These are phyloP conservation scores for Cicer pinnatifidum DNA, from an alignment of 306 rosid species.

Conservation along the genomic window DNA sequence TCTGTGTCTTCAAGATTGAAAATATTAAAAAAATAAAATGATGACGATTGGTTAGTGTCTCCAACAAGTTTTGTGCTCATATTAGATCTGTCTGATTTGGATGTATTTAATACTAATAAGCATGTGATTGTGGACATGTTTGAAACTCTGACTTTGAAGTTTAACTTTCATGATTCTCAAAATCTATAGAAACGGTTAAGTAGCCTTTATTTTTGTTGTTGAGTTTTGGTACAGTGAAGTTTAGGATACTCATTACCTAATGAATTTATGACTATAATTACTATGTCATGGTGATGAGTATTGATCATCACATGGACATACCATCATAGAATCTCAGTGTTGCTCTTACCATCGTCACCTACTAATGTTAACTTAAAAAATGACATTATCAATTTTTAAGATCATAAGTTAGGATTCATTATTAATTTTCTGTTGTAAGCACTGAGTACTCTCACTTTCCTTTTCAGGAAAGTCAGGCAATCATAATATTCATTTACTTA, in stretches of 20 bases:
- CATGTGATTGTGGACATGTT: constrained; percentile 22
- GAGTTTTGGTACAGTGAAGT: constrained; percentile 6
- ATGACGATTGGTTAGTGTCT: neutral
- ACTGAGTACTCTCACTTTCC: neutral
- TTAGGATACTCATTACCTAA: constrained; percentile 5
- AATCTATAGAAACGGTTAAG: constrained; percentile 8
- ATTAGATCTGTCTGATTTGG: constrained; percentile 14
- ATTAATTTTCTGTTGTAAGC: neutral
- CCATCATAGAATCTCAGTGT: constrained; percentile 7
- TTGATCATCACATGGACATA: constrained; percentile 3
- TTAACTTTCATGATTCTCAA: constrained; percentile 24
- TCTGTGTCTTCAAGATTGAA: constrained; percentile 1
- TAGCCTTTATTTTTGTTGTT: neutral
- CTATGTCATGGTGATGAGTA: constrained; percentile 3
- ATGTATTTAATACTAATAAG: constrained; percentile 8
- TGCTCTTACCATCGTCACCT: constrained; percentile 21
- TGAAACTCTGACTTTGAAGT: constrained; percentile 28
- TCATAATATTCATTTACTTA: neutral
- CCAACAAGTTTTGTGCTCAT: neutral
- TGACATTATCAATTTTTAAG: constrained; percentile 6
- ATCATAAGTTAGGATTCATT: neutral
- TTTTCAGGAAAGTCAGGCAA: constrained; percentile 1
- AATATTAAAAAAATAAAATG: constrained; percentile 1
- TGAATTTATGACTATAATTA: neutral
- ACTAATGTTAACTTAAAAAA: constrained; percentile 7